These are phyloP conservation scores for Trypanosoma caninum DNA, from an alignment of 208 protist species.

Conservation along the genomic window DNA sequence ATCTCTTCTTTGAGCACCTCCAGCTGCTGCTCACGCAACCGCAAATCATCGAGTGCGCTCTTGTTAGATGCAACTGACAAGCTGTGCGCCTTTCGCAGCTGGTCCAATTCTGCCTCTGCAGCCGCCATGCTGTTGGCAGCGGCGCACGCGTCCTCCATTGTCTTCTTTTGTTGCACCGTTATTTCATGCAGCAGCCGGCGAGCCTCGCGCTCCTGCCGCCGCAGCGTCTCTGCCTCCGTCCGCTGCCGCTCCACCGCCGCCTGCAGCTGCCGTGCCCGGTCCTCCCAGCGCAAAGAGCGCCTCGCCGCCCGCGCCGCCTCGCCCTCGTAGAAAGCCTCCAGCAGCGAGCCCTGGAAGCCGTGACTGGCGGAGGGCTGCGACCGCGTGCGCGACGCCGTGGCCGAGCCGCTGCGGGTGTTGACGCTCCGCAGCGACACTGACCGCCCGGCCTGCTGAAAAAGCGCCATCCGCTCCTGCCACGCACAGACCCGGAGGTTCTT, in stretches of 20 bases:
- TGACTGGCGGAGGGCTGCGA: neutral
- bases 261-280: conserved; percentile 8
- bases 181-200: conserved; percentile 4
- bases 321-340: conserved; percentile 31
- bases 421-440: conserved; percentile 4
- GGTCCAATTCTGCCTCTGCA: neutral
- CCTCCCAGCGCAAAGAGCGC: conserved; percentile 18
- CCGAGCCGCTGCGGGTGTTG: neutral
- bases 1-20: conserved; percentile 26
- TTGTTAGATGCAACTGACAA: neutral
- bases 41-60: conserved; percentile 15
- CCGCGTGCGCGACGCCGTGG: neutral
- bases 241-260: conserved; percentile 10
- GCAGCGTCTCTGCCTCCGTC: conserved; percentile 5
- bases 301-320: conserved; percentile 18
- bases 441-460: neutral
- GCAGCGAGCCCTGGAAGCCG: conserved; percentile 15
- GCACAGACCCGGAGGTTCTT: conserved; percentile 29
- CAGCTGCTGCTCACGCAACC: conserved; percentile 18
- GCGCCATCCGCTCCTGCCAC: conserved; percentile 9
- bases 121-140: neutral
- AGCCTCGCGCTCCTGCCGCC: conserved; percentile 13
- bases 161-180: neutral
- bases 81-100: neutral
- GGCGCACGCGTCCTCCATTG: conserved; percentile 11